Evolutionary conservation across 2,329 filamentous ascomycete species (phyloP), one percentile per base, ranked within the genome.

Genomic region (Colletotrichum gigasporum): DNA sequence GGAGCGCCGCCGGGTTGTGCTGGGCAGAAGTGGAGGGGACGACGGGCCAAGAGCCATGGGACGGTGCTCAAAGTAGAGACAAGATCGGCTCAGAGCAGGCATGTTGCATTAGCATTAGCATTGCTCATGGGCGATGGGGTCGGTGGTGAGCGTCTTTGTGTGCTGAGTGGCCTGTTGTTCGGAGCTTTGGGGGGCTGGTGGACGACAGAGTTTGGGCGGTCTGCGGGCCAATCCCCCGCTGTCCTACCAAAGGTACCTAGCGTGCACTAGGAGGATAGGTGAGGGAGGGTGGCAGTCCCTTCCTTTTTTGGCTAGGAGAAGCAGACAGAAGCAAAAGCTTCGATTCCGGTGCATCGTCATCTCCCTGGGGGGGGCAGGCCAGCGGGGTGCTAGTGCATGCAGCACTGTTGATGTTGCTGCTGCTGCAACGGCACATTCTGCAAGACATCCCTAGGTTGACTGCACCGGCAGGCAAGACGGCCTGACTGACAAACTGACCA

Each of bases 11-110:
- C 47, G 54, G 54, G 60, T 34, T 52, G 9, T 44, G 37, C 39
- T 45, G 45, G 45, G 53, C 28, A 39, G 58, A 26, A 20, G 59
- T 50, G 59, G 53, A 63, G 59, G 59, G 18, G 26, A 24, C 7
- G 45, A 44, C 51, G 37, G 44, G 34, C 32, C 42, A 56, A 35
- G 28, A 62, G 35, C 35, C 18, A 56, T 37, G 54, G 60, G 60
- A 45, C 32, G 60, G 55, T 60, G 60, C 60, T 60, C 35, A 60
- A 63, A 63, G 60, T 63, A 63, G 60, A 47, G 60, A 63, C 55
- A 53, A 48, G 60, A 60, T 63, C 47, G 54, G 55, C 47, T 26
- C 14, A 45, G 60, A 39, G 22, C 60, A 59, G 47, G 60, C 54
- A 59, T 63, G 45, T 20, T 58, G 59, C 53, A 58, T 63, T 51